Base-by-base conservation (phyloP, 1,284 basidiomycete species). In the Ceratobasidium sp. region DNA sequence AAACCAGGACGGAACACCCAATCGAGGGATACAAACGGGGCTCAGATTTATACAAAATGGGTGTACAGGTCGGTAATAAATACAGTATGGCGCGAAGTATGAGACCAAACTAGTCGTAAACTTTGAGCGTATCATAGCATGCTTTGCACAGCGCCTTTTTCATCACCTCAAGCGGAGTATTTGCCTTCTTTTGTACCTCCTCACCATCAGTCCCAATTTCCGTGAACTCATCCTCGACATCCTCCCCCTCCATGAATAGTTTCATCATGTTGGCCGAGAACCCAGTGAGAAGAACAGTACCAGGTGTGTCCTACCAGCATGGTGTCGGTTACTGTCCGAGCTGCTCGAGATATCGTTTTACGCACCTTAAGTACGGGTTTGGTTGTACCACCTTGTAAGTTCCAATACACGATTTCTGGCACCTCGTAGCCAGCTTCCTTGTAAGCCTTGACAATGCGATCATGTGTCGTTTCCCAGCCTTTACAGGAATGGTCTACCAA, bases 261-360 rank as follows among this genome's bases (percentile, higher is more conserved):
- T 91, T 91, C 82, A 92, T 79, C 83, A 91, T 82, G 69, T 85
- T 82, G n/a, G 86, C 83, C 60, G 87, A 89, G 76, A 88, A 91
- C 60, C 89, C 90, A 76, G 84, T 88, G 80, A 91, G 82, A 76
- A 91, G 80, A 49, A 87, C 86, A 12, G 89, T 87, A 3, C 89
- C 89, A 76, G 84, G 81, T 4, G 70, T 72, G 48, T 72, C 70
- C 70, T 72, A 28, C 14, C 7, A 23, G 40, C 38, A 3, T 9
- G 16, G 18, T 11, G 14, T 72, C 4, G 54, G 38, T 38, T 38
- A 16, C 18, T 38, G 23, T 42, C 18, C n/a, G 21, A 40, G 8
- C 23, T 12, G 16, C n/a, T 25, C 6, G 30, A 44, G 3, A 3
- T 38, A 3, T 11, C 14, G 8, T 25, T 30, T 1, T 21, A 72